Conservation (phyloP, 345 rosid species). For the Linum trigynum region DNA sequence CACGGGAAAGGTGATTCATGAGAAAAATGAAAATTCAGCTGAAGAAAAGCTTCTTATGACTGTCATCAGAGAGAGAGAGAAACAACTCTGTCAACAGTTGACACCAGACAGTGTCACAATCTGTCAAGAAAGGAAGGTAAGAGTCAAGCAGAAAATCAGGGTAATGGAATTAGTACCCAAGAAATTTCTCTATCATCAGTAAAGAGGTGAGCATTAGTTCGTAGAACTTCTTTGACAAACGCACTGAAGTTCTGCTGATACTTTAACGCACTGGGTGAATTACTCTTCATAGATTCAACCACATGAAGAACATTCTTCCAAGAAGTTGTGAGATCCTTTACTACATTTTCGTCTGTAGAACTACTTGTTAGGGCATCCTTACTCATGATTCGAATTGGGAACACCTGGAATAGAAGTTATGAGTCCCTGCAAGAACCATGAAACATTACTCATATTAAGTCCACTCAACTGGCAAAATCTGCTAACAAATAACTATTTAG, state of each 20-base stretch:
- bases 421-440: conserved; percentile 44
- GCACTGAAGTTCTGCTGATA: conserved; percentile 67
- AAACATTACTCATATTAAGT: not conserved
- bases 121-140: too few species aligned
- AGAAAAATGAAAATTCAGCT: conserved; percentile 36
- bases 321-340: conserved; percentile 30
- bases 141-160: conserved; percentile 5
- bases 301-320: conserved; percentile 55
- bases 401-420: conserved; percentile 51
- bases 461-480: too few species aligned
- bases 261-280: conserved; percentile 36
- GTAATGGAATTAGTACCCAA: conserved; percentile 38
- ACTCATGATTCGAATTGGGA: conserved; percentile 52
- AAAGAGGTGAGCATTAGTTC: conserved; percentile 48
- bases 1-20: not conserved
- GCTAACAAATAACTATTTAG: too few species aligned
- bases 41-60: conserved; percentile 82
- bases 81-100: conserved; percentile 56
- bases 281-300: conserved; percentile 37
- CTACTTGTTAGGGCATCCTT: conserved; percentile 21
- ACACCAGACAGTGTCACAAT: not conserved
- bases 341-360: conserved; percentile 16
- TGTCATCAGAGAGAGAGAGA: conserved; percentile 45
- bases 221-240: conserved; percentile 56
- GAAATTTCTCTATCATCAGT: conserved; percentile 55